Percentiles rank a stretch among this genome's conserved stretches.
Conservation (phyloP, 2,329 filamentous ascomycete species). For the Emmonsiellopsis sp. region DNA sequence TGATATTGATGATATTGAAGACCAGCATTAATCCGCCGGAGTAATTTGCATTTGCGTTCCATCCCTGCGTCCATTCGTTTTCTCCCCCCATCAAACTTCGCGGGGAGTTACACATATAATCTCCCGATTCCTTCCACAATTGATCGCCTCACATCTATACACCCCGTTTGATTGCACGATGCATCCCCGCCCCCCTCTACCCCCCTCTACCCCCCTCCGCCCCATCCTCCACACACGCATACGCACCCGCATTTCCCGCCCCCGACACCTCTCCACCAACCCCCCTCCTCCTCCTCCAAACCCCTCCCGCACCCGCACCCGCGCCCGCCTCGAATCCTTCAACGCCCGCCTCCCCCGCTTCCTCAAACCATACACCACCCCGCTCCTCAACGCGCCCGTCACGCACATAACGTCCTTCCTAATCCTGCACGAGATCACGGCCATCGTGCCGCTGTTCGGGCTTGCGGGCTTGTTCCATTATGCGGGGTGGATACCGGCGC, state of each 20-base stretch:
- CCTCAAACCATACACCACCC: slow-evolving; percentile 58
- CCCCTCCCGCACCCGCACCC: slow-evolving; percentile 5
- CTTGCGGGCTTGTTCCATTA: slow-evolving; percentile 74
- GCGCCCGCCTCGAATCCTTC: slow-evolving; percentile 24
- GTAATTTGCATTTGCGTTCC: too few relatives aligned
- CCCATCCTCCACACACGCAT: background rate
- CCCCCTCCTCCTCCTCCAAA: background rate
- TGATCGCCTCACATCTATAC: too few relatives aligned
- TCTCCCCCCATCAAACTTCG: too few relatives aligned
- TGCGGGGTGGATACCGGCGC: slow-evolving; percentile 59
- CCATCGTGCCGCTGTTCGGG: slow-evolving; percentile 66
- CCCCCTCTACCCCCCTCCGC: background rate
- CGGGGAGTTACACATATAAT: too few relatives aligned
- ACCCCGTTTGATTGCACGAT: too few relatives aligned
- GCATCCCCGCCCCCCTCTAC: background rate
- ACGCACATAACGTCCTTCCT: slow-evolving; percentile 81
- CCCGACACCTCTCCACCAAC: background rate
- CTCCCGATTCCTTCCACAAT: too few relatives aligned
- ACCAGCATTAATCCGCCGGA: too few relatives aligned
- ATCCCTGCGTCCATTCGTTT: too few relatives aligned
- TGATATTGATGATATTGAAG: too few relatives aligned
- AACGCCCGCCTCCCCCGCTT: slow-evolving; percentile 51
- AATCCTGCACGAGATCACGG: slow-evolving; percentile 84
- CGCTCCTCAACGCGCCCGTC: slow-evolving; percentile 65
- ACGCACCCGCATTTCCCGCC: background rate